Conservation (phyloP, 2,329 filamentous ascomycete species). For the Cladosporium sp. region DNA sequence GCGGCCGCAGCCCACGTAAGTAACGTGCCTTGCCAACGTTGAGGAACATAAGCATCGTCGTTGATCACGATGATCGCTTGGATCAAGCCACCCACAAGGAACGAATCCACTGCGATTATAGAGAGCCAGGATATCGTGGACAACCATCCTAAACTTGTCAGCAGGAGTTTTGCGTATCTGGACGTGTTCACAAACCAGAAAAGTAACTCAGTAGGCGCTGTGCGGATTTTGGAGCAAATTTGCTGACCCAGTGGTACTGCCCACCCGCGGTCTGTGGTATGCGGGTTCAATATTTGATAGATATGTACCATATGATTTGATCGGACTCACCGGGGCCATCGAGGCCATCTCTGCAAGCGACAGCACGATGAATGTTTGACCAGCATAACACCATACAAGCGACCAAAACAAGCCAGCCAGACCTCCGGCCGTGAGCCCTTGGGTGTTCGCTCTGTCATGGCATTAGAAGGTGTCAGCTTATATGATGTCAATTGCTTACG, state of each 20-base stretch:
- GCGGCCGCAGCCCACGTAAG: slow-evolving; percentile 43
- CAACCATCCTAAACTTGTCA: slow-evolving; percentile 41
- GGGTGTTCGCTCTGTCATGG: slow-evolving; percentile 22
- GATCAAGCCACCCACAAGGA: slow-evolving; percentile 50
- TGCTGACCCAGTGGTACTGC: slow-evolving; percentile 36
- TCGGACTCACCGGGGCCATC: slow-evolving; percentile 33
- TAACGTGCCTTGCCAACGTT: slow-evolving; percentile 52
- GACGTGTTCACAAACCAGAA: slow-evolving; percentile 26
- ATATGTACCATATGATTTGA: too few species aligned
- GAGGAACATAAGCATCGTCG: slow-evolving; percentile 42
- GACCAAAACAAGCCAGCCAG: slow-evolving; percentile 34
- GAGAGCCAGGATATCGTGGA: slow-evolving; percentile 53
- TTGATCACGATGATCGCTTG: slow-evolving; percentile 47
- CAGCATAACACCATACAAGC: slow-evolving; percentile 29
- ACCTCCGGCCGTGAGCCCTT: slow-evolving; percentile 30
- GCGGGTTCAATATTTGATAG: too few species aligned
- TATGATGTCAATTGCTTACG: neutral
- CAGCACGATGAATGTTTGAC: slow-evolving; percentile 35
- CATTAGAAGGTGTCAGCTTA: slow-evolving; percentile 36
- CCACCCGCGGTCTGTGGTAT: slow-evolving; percentile 22
- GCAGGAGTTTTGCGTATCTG: too few species aligned
- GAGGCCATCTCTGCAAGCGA: slow-evolving; percentile 37
- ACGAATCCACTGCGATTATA: slow-evolving; percentile 49
- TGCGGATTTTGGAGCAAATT: slow-evolving; percentile 32
- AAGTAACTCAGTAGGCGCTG: slow-evolving; percentile 35